Evolutionary conservation across 208 protist species (phyloP).

Genomic region (Entamoeba invadens): DNA sequence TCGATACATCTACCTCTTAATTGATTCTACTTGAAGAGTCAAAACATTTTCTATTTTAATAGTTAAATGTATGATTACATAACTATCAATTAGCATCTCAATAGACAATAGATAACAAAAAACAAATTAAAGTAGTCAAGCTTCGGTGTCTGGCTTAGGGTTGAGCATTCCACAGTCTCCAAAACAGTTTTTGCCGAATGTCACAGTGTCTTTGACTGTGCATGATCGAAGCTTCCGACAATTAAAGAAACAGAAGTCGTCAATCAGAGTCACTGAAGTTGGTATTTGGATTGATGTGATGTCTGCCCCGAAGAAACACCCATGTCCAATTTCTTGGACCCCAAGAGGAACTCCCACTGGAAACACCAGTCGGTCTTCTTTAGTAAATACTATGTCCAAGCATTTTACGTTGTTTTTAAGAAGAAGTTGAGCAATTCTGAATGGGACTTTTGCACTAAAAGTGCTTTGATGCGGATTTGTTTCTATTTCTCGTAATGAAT

Average conservation of each 20-base stretch:
- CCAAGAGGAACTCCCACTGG: not conserved
- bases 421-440: not conserved
- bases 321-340: not conserved
- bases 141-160: no score
- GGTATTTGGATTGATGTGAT: not conserved
- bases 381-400: not conserved
- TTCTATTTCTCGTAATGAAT: not conserved
- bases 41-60: no score
- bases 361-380: not conserved
- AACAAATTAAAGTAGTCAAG: no score
- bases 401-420: not conserved
- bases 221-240: not conserved
- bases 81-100: no score
- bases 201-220: not conserved
- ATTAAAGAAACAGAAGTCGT: not conserved
- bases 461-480: not conserved
- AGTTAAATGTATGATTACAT: no score
- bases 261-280: not conserved
- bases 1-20: no score
- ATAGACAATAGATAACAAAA: no score
- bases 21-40: no score
- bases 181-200: not conserved
- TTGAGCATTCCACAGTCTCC: not conserved
- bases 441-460: not conserved
- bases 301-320: not conserved